phyloP scores from a whole-genome alignment of 257 asterid genomes.

The Lavandula angustifolia region DNA sequence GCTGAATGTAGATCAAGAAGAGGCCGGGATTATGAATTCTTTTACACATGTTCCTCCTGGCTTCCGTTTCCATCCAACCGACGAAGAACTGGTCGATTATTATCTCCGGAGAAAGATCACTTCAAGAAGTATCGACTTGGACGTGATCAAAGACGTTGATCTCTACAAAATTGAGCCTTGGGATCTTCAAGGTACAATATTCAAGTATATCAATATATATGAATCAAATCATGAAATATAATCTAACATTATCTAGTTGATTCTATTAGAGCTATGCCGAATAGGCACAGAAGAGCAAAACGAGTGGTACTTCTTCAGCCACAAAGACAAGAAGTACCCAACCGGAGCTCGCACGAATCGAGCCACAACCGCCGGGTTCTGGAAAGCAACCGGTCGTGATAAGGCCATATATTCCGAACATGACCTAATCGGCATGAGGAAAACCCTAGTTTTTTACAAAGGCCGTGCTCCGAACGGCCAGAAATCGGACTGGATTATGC shows the following conservation, averaged over 20 bases:
- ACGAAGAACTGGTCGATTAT: conserved; percentile 94
- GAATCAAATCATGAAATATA: too few relatives aligned
- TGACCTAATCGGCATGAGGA: conserved; percentile 85
- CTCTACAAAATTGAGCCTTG: conserved; percentile 94
- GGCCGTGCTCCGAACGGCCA: conserved; percentile 96
- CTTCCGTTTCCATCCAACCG: conserved; percentile 90
- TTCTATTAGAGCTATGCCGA: conserved; percentile 70
- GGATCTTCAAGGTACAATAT: conserved; percentile 84
- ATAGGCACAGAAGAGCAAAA: conserved; percentile 78
- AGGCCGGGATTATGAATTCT: conserved; percentile 47
- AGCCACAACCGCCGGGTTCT: conserved; percentile 88
- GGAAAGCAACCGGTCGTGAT: conserved; percentile 97
- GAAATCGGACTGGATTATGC: conserved; percentile 95
- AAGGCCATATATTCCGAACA: conserved; percentile 83
- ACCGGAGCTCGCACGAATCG: conserved; percentile 90
- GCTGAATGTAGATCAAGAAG: too few relatives aligned
- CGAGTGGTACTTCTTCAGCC: conserved; percentile 95
- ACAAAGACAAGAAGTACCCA: conserved; percentile 91
- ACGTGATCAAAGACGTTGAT: conserved; percentile 84
- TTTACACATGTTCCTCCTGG: conserved; percentile 94
- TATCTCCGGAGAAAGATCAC: conserved; percentile 74
- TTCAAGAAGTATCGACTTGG: conserved; percentile 63
- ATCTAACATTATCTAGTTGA: not conserved
- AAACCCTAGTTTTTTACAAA: conserved; percentile 78
- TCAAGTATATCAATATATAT: too few relatives aligned